Conservation (phyloP, 2,329 filamentous ascomycete genomes). For the Microcyclospora tardicrescens region DNA sequence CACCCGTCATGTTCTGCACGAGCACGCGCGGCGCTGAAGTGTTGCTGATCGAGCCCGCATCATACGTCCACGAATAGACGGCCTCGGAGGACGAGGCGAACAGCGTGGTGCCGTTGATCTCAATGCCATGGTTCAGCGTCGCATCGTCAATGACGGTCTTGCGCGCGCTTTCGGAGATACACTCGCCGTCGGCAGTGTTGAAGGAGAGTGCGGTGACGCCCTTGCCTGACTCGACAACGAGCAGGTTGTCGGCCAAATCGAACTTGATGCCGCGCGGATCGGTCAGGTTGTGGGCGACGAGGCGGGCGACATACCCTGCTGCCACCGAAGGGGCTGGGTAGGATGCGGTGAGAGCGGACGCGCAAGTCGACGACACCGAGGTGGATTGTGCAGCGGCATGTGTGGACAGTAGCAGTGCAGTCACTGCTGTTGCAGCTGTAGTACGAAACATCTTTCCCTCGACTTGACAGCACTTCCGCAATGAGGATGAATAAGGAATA, state of each 20-base stretch:
- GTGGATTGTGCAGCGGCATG: slow-evolving; percentile 2
- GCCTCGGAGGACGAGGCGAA: slow-evolving; percentile 44
- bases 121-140: slow-evolving; percentile 39
- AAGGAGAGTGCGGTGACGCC: slow-evolving; percentile 16
- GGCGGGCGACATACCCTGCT: slow-evolving; percentile 28
- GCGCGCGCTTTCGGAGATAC: slow-evolving; percentile 11
- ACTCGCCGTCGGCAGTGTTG: slow-evolving; percentile 11
- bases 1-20: slow-evolving; percentile 47
- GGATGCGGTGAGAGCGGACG: slow-evolving; percentile 24
- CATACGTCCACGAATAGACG: slow-evolving; percentile 55
- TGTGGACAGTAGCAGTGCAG: neutral
- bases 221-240: slow-evolving; percentile 34
- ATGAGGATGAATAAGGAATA: too few relatives aligned
- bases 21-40: slow-evolving; percentile 40
- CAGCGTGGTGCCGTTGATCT: slow-evolving; percentile 34
- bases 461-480: neutral
- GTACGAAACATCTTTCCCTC: neutral
- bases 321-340: slow-evolving; percentile 30
- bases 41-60: slow-evolving; percentile 26
- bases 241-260: slow-evolving; percentile 34
- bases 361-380: slow-evolving; percentile 16
- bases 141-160: slow-evolving; percentile 17
- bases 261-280: slow-evolving; percentile 36
- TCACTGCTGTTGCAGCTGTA: neutral
- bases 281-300: slow-evolving; percentile 34